These are phyloP conservation scores for Erigeron philadelphicus DNA, from an alignment of 140 eudicot genomes.

Conservation along the genomic window DNA sequence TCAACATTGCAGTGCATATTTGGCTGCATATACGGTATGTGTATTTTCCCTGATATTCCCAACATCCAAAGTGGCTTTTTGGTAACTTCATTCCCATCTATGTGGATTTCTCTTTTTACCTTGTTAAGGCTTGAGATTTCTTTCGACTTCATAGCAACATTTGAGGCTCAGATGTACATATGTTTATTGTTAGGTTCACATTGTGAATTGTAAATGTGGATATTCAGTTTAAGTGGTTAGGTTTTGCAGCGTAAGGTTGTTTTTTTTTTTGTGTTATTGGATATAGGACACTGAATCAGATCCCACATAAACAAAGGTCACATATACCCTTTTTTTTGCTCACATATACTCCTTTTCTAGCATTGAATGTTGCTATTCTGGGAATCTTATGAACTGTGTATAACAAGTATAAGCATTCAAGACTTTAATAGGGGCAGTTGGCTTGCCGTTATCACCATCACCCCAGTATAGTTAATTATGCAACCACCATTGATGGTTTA, in stretches of 20 bases:
- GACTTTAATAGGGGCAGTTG: conserved; percentile 2
- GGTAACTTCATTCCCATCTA: background rate
- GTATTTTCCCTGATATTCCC: conserved; percentile 2
- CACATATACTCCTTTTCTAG: background rate
- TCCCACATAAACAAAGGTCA: background rate
- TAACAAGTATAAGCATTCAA: conserved; percentile 4
- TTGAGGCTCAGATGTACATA: conserved; percentile 6
- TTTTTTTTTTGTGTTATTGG: background rate
- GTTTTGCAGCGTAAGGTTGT: conserved; percentile 13
- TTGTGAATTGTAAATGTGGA: conserved; percentile 16
- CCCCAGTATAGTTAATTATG: background rate
- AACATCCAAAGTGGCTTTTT: conserved; percentile 11
- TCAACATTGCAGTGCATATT: conserved; percentile 93
- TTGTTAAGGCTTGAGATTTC: background rate
- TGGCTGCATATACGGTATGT: conserved; percentile 86
- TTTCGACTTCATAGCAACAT: conserved; percentile 9
- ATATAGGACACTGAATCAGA: conserved; percentile 2
- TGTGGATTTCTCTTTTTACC: conserved; percentile 6
- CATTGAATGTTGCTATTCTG: conserved; percentile 8
- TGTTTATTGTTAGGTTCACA: background rate
- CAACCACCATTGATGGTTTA: background rate
- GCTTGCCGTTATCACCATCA: background rate
- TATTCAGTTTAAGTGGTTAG: background rate
- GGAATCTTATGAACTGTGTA: background rate
- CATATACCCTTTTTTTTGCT: background rate